Evolutionary conservation across 257 asterid genomes (phyloP), one percentile per base, ranked within the genome.

Genomic region (Jaltomata sinuosa): DNA sequence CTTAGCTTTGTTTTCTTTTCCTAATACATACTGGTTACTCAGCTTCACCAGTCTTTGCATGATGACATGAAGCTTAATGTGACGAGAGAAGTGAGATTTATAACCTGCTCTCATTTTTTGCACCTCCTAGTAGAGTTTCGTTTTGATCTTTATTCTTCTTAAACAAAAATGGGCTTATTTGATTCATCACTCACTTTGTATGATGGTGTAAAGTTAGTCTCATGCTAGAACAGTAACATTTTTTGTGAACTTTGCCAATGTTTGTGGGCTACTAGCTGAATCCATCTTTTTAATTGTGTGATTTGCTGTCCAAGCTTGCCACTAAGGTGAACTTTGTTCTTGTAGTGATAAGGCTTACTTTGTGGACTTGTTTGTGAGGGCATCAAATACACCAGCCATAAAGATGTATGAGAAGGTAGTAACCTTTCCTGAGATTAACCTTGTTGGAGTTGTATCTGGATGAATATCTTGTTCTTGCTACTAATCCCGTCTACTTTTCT

Each of bases 401-500:
- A 97, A 97, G 95, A 97, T 97, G 99, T 97, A 97, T 52, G 98
- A 95, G 88, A 97, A 97, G 99, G 99, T 97, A 90, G 32, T 50
- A 68, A 19, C 59, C 16, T 32, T 49, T 71, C 80, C 32, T 34
- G 1, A 14, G 9, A n/a, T 40, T 27, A 22, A 27, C 36, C n/a
- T 57, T 84, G 80, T 68, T 19, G 11, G 29, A 42, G 22, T 47
- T 76, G 62, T 47, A 49, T 27, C 42, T 15, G 42, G 11, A 4
- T 49, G 61, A 18, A 8, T 49, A 8, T 8, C 15, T 52, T 4
- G 12, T 49, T 76, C 62, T 0, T 49, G 18, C 3, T 8, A 77
- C 6, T 47, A 82, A 38, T 47, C 59, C 12, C 32, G 5, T 77
- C 4, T 16, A 77, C 81, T 11, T 18, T 53, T 42, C 11, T 10